Evolutionary conservation across 1,284 basidiomycete genomes (phyloP).

Genomic region (Boletus semigastroideus): DNA sequence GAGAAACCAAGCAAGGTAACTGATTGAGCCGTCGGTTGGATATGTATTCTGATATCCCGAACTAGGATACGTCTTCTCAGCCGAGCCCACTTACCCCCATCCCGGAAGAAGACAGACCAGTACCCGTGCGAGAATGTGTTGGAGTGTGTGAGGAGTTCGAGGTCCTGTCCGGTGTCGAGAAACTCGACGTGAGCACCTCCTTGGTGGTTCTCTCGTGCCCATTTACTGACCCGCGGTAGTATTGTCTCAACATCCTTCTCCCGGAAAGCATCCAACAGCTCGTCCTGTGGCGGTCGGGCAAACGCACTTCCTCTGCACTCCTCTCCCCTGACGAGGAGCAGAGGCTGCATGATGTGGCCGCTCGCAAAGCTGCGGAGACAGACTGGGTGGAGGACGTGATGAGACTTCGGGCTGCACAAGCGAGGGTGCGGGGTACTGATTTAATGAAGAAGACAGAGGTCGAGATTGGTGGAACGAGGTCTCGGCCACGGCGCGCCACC

Average conservation of each 20-base stretch:
- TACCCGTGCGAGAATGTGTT: background rate
- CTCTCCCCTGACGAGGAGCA: conserved; percentile 54
- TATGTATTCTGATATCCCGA: conserved; percentile 1
- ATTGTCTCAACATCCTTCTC: conserved; percentile 66
- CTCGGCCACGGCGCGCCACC: conserved; percentile 28
- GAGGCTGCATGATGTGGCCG: conserved; percentile 48
- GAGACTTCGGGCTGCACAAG: conserved; percentile 43
- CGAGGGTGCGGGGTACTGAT: conserved; percentile 27
- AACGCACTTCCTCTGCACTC: conserved; percentile 48
- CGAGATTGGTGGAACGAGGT: conserved; percentile 28
- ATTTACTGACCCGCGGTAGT: conserved; percentile 40
- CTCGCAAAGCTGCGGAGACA: conserved; percentile 46
- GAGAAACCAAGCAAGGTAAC: conserved; percentile 13
- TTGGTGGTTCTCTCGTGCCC: background rate
- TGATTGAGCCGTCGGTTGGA: background rate
- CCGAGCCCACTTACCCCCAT: conserved; percentile 26
- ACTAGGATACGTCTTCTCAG: conserved; percentile 18
- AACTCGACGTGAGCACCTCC: conserved; percentile 48
- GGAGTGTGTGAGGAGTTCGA: conserved; percentile 50
- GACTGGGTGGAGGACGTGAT: conserved; percentile 69
- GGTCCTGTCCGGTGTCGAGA: conserved; percentile 51
- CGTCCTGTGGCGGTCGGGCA: conserved; percentile 62
- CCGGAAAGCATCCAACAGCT: conserved; percentile 69
- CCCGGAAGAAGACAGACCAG: conserved; percentile 10
- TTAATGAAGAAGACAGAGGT: conserved; percentile 18